Evolutionary conservation across 768 basidiomycete species (phyloP).

Genomic region (Kwoniella pini): DNA sequence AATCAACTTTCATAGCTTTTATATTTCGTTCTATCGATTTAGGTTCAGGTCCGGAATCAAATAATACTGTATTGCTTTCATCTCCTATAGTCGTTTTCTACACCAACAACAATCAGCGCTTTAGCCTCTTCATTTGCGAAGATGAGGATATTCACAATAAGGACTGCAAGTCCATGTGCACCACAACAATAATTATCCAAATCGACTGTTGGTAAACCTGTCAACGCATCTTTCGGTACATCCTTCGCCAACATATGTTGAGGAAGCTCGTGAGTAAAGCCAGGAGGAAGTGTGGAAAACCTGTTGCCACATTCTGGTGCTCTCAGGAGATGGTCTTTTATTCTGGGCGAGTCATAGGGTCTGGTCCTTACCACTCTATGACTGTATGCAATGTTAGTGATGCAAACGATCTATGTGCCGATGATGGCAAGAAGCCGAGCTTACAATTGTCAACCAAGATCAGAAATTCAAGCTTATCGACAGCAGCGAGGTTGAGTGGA

Average conservation of each 20-base stretch:
- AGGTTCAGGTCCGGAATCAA: conserved; percentile 82
- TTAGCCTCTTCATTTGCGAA: too few relatives aligned
- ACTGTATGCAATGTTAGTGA: conserved; percentile 1
- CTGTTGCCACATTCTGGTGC: too few relatives aligned
- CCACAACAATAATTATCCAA: conserved; percentile 75
- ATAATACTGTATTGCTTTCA: conserved; percentile 63
- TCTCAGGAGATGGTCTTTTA: too few relatives aligned
- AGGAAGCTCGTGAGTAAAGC: conserved; percentile 71
- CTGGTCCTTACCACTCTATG: conserved; percentile 69
- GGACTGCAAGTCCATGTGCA: conserved; percentile 79
- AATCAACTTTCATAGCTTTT: conserved; percentile 62
- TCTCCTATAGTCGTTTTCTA: conserved; percentile 63
- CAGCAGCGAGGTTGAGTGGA: conserved; percentile 17
- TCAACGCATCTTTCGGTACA: conserved; percentile 57
- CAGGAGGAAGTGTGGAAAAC: conserved; percentile 77
- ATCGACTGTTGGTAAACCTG: conserved; percentile 68
- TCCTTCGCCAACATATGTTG: conserved; percentile 61
- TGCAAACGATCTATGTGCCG: neutral
- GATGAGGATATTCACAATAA: conserved; percentile 63
- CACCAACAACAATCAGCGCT: conserved; percentile 53
- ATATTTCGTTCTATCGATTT: conserved; percentile 73
- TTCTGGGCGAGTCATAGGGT: too few relatives aligned
- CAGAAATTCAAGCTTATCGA: conserved; percentile 32
- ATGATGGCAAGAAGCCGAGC: neutral
- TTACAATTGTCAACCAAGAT: conserved; percentile 33